These are phyloP conservation scores for Suaeda aralocaspica DNA, from an alignment of 148 eudicot species.

Conservation along the genomic window DNA sequence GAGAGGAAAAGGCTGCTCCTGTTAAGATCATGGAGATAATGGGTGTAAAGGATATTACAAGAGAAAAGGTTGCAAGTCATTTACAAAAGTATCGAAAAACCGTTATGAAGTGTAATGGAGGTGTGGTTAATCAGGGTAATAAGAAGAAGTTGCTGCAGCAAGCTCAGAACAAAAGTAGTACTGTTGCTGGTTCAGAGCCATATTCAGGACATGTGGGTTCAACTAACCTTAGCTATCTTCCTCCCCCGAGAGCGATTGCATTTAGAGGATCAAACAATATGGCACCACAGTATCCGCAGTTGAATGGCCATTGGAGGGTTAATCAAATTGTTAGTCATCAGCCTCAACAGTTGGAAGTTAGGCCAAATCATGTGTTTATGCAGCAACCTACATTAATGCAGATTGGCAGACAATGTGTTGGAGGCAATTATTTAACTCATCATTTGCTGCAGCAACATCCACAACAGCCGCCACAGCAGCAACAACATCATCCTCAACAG, in stretches of 20 bases:
- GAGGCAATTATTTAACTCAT: no score
- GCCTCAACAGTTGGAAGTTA: background rate
- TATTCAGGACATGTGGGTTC: no score
- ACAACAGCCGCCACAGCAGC: no score
- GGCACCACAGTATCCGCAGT: background rate
- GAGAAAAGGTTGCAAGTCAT: constrained; percentile 31
- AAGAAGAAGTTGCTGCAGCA: no score
- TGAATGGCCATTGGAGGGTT: background rate
- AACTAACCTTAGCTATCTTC: background rate
- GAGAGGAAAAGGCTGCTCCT: constrained; percentile 22
- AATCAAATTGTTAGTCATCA: background rate
- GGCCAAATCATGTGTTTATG: background rate
- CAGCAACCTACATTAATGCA: constrained; percentile 1
- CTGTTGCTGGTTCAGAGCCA: background rate
- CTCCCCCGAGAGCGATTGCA: background rate
- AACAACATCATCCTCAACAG: no score
- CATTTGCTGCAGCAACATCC: no score
- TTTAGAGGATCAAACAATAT: background rate
- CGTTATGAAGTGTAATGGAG: background rate
- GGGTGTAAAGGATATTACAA: constrained; percentile 4
- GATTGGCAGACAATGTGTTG: no score
- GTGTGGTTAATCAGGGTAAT: background rate
- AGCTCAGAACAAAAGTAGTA: no score
- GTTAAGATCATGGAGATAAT: constrained; percentile 22
- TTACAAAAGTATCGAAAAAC: constrained; percentile 27